Evolutionary conservation across 768 basidiomycete species (phyloP).

Genomic region (Filobasidium wieringae): DNA sequence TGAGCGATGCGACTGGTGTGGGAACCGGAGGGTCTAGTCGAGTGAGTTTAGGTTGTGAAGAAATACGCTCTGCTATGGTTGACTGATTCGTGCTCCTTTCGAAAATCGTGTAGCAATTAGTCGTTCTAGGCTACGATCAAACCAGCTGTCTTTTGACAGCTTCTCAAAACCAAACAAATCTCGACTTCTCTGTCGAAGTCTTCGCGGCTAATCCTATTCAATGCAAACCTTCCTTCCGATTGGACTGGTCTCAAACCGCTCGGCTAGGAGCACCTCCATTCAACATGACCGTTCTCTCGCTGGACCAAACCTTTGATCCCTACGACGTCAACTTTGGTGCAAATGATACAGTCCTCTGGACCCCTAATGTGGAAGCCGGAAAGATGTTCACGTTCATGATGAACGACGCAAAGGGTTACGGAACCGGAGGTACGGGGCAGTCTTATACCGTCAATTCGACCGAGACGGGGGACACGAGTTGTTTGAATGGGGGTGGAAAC

Average conservation of each 20-base stretch:
- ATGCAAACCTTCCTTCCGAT: conserved; percentile 3
- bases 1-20: conserved; percentile 12
- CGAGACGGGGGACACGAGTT: neutral
- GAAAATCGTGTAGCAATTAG: neutral
- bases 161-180: neutral
- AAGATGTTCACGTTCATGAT: conserved; percentile 11
- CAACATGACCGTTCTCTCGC: conserved; percentile 15
- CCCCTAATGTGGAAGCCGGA: conserved; percentile 9
- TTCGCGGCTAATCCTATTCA: conserved; percentile 7
- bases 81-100: too few relatives aligned
- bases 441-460: conserved; percentile 7
- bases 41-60: conserved; percentile 1
- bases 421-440: conserved; percentile 1
- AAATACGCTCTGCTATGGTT: neutral
- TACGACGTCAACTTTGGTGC: conserved; percentile 11
- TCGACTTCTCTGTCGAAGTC: conserved; percentile 1
- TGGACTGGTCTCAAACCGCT: conserved; percentile 1
- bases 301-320: conserved; percentile 8
- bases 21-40: conserved; percentile 5
- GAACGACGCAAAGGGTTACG: conserved; percentile 13
- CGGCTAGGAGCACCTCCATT: neutral
- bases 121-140: conserved; percentile 7
- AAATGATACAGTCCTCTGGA: neutral
- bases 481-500: neutral
- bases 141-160: neutral